Evolutionary conservation across 768 basidiomycete genomes (phyloP).

Genomic region (Flagelloscypha sp.): DNA sequence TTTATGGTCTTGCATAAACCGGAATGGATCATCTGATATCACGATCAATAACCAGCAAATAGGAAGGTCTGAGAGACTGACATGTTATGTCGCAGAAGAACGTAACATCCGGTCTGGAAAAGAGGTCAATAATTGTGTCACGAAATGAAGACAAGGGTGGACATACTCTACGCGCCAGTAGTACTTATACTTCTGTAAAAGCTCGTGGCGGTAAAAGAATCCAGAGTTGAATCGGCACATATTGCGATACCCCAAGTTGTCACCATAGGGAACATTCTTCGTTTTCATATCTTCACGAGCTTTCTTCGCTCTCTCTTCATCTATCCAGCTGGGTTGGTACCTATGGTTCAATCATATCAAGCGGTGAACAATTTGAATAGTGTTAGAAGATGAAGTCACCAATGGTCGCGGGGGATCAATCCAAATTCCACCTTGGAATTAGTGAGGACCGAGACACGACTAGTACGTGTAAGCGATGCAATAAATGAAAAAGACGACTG

Average conservation of each 20-base stretch:
- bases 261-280: conserved; percentile 53
- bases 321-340: conserved; percentile 74
- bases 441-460: conserved; percentile 48
- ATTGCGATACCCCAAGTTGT: conserved; percentile 55
- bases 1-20: conserved; percentile 49
- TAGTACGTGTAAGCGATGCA: conserved; percentile 12
- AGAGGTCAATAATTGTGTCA: conserved; percentile 3
- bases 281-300: conserved; percentile 59
- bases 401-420: conserved; percentile 62
- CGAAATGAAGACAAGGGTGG: neutral
- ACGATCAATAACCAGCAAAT: too few relatives aligned
- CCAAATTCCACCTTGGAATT: conserved; percentile 57
- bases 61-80: too few relatives aligned
- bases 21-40: conserved; percentile 58
- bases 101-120: conserved; percentile 29
- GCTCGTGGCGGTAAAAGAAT: conserved; percentile 49
- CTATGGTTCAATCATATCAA: conserved; percentile 57
- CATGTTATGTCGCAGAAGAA: conserved; percentile 52
- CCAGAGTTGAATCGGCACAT: conserved; percentile 97
- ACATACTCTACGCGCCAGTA: conserved; percentile 63
- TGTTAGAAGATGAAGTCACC: too few relatives aligned
- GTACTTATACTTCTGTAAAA: conserved; percentile 45
- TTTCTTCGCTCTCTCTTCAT: conserved; percentile 55
- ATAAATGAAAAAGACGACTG: conserved; percentile 15
- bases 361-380: too few relatives aligned